Conservation (phyloP, 2,329 filamentous ascomycete species). For the Penicillium oxalicum region DNA sequence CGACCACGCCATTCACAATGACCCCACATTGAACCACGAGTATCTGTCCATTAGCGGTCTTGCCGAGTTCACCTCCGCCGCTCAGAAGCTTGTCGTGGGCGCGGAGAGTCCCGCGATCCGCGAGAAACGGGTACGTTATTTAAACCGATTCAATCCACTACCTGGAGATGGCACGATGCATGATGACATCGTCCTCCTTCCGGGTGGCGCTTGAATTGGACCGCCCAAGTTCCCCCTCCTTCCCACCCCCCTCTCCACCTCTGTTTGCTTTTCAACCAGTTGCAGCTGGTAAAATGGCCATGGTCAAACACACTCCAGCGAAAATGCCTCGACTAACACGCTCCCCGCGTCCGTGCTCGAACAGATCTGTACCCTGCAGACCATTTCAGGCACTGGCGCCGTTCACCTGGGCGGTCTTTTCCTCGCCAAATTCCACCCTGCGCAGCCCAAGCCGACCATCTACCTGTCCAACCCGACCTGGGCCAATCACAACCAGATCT, state of each 20-base stretch:
- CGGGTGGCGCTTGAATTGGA: neutral
- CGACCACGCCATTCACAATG: conserved; percentile 79
- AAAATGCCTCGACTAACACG: neutral
- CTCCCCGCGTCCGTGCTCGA: conserved; percentile 1
- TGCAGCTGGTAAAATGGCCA: no score
- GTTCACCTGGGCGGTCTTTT: conserved; percentile 91
- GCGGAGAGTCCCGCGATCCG: conserved; percentile 70
- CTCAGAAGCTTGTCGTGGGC: conserved; percentile 84
- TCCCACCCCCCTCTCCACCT: neutral
- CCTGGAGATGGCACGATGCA: no score
- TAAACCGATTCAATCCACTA: neutral
- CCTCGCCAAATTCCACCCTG: conserved; percentile 80
- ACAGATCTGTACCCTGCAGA: conserved; percentile 71
- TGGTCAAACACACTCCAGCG: neutral
- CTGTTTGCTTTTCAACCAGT: neutral
- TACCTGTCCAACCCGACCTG: conserved; percentile 95
- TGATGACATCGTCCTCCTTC: neutral
- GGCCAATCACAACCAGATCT: conserved; percentile 99
- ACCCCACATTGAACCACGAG: conserved; percentile 92
- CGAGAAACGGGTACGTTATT: conserved; percentile 63
- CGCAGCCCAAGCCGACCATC: conserved; percentile 55
- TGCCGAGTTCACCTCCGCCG: conserved; percentile 76
- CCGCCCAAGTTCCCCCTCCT: neutral
- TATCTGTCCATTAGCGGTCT: conserved; percentile 95
- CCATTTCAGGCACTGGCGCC: conserved; percentile 94